Base-by-base conservation (phyloP, 805 yeast genomes). In the Saccharomycodes ludwigii region DNA sequence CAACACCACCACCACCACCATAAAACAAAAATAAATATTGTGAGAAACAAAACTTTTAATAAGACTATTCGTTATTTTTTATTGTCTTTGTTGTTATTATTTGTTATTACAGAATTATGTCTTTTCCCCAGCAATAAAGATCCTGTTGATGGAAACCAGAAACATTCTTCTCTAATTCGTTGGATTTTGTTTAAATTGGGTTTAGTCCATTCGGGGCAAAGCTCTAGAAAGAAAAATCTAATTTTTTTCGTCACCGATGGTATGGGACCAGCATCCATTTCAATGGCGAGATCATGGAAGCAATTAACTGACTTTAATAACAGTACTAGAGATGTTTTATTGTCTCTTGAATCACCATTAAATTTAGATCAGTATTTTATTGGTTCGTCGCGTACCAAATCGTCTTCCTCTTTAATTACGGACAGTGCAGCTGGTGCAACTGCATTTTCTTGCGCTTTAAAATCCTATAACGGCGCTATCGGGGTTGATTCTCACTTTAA, bases 361-460 rank as follows among this genome's bases (percentile, higher is more conserved):
- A 54, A 60, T 7, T 46, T 85, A 18, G 95, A 85, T 54, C 60
- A 68, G 37, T 71, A 76, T 49, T 57, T 84, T 29, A 68, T 85
- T 32, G 97, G 97, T 18, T 67, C 80, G 16, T 79, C 93, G 6
- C 68, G 96, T 43, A 86, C 97, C 0, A 66, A 85, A 39, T 80
- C 94, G 12, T 71, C 73, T 17, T 62, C 66, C 40, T 79, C 94
- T 2, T 61, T 81, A 44, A 71, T 86, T 37, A 86, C 97, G 0
- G 97, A 86, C 52, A 81, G 94, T 18, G 97, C 97, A 8, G 97
- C 97, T 2, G 96, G 95, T 11, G 97, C 95, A 11, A 84, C 95
- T 10, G 95, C 94, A 1, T 86, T 85, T 47, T 66, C 94, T 0
- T 83, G 95, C 54, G 88, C 75, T 5, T 48, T 73, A 44, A 86